phyloP scores from a whole-genome alignment of 176 grass and related monocot species.

The Oryza meyeriana region DNA sequence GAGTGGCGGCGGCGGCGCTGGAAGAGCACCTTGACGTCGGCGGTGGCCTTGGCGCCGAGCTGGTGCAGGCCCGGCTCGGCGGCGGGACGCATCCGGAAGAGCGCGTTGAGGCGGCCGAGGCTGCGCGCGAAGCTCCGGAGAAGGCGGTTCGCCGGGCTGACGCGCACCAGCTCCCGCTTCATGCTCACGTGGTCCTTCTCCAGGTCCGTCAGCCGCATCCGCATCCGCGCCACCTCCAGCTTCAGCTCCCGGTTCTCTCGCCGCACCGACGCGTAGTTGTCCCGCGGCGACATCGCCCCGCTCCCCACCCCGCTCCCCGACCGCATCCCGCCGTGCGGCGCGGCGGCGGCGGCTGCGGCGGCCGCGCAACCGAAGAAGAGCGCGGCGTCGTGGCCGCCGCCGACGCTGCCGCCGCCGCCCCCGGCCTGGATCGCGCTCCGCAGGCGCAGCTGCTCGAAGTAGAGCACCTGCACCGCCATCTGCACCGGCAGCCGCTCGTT shows the following conservation, averaged over 20 bases:
- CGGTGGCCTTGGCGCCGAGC: conserved; percentile 63
- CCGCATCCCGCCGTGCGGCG: conserved; percentile 39
- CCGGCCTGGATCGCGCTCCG: conserved; percentile 66
- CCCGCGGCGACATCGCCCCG: conserved; percentile 82
- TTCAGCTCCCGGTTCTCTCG: conserved; percentile 93
- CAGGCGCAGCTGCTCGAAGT: conserved; percentile 88
- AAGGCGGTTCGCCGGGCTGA: conserved; percentile 70
- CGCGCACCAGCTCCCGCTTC: conserved; percentile 81
- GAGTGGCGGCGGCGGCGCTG: conserved; percentile 59
- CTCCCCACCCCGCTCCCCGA: conserved; percentile 83
- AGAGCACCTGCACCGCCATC: conserved; percentile 94
- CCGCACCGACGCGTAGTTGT: conserved; percentile 94
- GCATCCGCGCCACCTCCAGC: conserved; percentile 91
- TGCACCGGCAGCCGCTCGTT: conserved; percentile 89
- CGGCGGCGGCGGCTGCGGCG: conserved; percentile 11
- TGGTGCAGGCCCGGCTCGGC: conserved; percentile 28
- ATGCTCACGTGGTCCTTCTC: conserved; percentile 98
- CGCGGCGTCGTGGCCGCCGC: conserved; percentile 54
- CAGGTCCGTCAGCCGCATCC: conserved; percentile 87
- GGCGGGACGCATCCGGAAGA: conserved; percentile 51
- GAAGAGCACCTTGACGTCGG: conserved; percentile 64
- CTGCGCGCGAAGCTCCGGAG: conserved; percentile 74
- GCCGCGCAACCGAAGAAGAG: conserved; percentile 62
- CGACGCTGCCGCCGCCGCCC: conserved; percentile 6
- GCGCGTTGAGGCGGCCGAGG: conserved; percentile 39